A percentile compares a stretch with the other conserved stretches of the same genome.
Conservation (phyloP, 2,329 filamentous ascomycete species). For the Aureobasidium lini region DNA sequence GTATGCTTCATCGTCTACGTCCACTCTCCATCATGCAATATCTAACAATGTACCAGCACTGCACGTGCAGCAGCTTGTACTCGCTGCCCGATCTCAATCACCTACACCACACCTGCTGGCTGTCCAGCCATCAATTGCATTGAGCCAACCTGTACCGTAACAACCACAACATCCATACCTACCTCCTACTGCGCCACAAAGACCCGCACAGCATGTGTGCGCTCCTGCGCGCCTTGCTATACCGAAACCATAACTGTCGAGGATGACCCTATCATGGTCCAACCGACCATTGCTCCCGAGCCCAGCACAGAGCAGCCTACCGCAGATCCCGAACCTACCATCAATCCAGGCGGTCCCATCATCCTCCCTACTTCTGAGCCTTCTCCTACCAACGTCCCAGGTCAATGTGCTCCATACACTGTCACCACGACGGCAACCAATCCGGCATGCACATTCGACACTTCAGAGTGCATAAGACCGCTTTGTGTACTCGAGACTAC, state of each 20-base stretch:
- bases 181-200: background rate
- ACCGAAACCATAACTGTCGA: background rate
- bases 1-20: background rate
- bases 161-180: background rate
- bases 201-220: background rate
- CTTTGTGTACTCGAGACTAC: constrained; percentile 10
- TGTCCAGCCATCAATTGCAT: background rate
- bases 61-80: background rate
- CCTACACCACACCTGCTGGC: background rate
- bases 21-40: no score
- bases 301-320: background rate
- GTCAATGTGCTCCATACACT: constrained; percentile 3
- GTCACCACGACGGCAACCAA: constrained; percentile 6
- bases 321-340: background rate
- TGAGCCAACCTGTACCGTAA: background rate
- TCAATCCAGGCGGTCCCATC: background rate
- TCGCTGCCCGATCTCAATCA: constrained; percentile 12
- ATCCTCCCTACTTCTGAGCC: background rate
- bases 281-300: background rate
- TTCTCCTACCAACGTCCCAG: background rate
- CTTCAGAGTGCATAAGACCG: constrained; percentile 6
- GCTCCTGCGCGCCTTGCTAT: background rate
- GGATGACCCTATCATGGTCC: background rate
- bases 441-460: constrained; percentile 8
- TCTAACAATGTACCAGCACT: background rate